Conservation (phyloP, 2,329 filamentous ascomycete genomes). For the Byssochlamys sp. region DNA sequence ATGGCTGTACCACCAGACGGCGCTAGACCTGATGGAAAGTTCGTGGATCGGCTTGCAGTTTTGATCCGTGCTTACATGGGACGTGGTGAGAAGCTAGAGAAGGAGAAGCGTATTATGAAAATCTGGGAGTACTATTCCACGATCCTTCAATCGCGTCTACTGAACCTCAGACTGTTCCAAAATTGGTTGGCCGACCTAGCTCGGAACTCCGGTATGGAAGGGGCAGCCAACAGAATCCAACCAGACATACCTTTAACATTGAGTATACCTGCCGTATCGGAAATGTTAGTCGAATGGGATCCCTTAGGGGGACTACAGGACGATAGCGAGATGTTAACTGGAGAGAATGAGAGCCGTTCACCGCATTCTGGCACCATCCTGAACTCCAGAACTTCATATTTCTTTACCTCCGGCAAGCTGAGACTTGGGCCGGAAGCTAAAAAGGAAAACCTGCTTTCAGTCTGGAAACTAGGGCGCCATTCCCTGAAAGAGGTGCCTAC, state of each 20-base stretch:
- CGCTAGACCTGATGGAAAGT: conserved; percentile 1
- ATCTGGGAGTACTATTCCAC: conserved; percentile 7
- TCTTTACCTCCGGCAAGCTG: background rate
- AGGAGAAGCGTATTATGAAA: background rate
- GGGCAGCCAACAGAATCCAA: background rate
- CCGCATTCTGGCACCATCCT: background rate
- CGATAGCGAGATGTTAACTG: background rate
- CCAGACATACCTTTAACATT: background rate
- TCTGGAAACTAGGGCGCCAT: background rate
- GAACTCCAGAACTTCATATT: background rate
- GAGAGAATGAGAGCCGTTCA: background rate
- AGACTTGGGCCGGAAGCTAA: background rate
- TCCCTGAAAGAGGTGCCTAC: background rate
- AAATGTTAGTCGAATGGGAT: background rate
- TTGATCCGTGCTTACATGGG: conserved; percentile 3
- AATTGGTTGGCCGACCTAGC: conserved; percentile 1
- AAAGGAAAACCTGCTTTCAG: background rate
- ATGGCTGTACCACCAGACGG: conserved; percentile 1
- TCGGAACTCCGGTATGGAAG: background rate
- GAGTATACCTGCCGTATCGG: background rate
- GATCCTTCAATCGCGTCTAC: background rate
- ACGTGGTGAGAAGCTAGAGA: background rate
- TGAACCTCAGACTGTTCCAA: background rate
- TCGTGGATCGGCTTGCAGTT: conserved; percentile 4
- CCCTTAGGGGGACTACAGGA: background rate